Conservation (phyloP, 257 asterid genomes). For the Nicotiana paniculata region DNA sequence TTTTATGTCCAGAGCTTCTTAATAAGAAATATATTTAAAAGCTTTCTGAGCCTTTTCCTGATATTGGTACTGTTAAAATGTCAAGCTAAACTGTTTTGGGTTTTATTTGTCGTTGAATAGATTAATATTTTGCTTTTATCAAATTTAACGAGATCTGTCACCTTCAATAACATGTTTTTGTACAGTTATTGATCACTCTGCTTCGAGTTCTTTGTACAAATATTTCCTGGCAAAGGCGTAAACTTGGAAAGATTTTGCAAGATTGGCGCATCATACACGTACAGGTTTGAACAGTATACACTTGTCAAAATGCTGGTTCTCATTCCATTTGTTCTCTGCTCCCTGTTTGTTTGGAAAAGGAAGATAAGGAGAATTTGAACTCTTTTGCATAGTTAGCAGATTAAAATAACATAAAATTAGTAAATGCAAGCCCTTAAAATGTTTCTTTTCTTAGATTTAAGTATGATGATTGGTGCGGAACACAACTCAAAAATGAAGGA, state of each 20-base stretch:
- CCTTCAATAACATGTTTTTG: not conserved
- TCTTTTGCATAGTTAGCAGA: not conserved
- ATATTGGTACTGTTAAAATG: not conserved
- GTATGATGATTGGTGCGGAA: not conserved
- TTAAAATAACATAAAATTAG: not conserved
- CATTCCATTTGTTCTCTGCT: not conserved
- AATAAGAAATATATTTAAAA: not conserved
- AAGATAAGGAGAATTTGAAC: not conserved
- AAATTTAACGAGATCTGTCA: not conserved
- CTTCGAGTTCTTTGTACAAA: slow-evolving; percentile 80
- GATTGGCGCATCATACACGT: slow-evolving; percentile 92
- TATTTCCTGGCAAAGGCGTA: slow-evolving; percentile 97
- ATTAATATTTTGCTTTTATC: slow-evolving; percentile 5
- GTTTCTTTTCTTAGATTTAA: not conserved
- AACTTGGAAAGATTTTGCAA: slow-evolving; percentile 94
- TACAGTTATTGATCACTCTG: slow-evolving; percentile 74
- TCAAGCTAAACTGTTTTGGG: slow-evolving; percentile 9
- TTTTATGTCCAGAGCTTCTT: not conserved
- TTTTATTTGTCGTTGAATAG: not conserved
- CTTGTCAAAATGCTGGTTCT: not conserved
- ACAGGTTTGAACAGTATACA: slow-evolving; percentile 49
- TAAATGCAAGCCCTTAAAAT: not conserved
- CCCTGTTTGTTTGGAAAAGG: not conserved
- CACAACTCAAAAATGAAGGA: not conserved
- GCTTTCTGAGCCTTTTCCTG: not conserved